Evolutionary conservation across 139 green algal genomes (phyloP).

Genomic region (Chlorella vulgaris): DNA sequence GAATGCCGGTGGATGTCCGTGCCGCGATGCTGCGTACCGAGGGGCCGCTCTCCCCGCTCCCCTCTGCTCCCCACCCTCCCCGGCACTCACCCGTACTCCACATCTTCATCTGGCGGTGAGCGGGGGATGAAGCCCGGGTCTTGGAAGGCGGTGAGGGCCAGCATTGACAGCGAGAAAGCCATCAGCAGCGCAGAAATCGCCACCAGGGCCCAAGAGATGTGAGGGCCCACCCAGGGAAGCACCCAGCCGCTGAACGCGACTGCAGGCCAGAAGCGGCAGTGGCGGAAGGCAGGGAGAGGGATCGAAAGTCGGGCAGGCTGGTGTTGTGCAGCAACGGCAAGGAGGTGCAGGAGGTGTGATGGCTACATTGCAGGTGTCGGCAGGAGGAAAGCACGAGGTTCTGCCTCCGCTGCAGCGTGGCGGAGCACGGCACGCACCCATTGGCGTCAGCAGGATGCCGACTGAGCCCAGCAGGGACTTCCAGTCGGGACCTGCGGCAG

Average conservation of each 20-base stretch:
- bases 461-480: slow-evolving; percentile 66
- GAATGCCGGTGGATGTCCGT: too few species aligned
- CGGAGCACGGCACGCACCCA: slow-evolving; percentile 39
- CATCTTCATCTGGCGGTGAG: slow-evolving; percentile 61
- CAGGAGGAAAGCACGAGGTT: too few species aligned
- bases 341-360: too few species aligned
- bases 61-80: background rate
- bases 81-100: slow-evolving; percentile 65
- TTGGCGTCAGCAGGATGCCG: slow-evolving; percentile 67
- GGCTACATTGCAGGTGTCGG: too few species aligned
- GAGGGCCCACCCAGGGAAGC: slow-evolving; percentile 57
- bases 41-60: too few species aligned
- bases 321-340: too few species aligned
- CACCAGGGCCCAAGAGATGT: slow-evolving; percentile 45
- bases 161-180: slow-evolving; percentile 54
- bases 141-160: slow-evolving; percentile 78
- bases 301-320: too few species aligned
- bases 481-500: slow-evolving; percentile 73
- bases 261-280: slow-evolving; percentile 12
- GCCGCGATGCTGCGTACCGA: too few species aligned
- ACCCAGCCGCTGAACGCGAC: slow-evolving; percentile 74
- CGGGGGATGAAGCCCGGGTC: slow-evolving; percentile 94
- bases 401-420: too few species aligned
- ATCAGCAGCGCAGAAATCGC: slow-evolving; percentile 37
- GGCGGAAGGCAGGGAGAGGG: too few species aligned